These are phyloP conservation scores for Albugo candida DNA, from an alignment of 352 stramenopile genomes.

Conservation along the genomic window DNA sequence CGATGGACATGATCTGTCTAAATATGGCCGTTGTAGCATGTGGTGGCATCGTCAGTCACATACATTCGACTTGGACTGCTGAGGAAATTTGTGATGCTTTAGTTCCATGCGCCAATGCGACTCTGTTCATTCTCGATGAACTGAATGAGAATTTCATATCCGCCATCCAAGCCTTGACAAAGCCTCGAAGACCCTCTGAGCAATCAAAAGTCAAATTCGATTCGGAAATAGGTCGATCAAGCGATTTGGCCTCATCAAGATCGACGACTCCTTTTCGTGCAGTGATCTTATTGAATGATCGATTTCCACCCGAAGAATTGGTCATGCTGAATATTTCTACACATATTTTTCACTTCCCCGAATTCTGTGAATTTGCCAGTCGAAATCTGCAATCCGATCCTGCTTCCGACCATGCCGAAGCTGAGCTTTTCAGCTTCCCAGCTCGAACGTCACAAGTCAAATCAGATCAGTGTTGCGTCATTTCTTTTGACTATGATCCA, in stretches of 20 bases:
- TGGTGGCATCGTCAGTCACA: constrained; percentile 34
- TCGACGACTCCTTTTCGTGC: constrained; percentile 9
- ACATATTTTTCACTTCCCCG: neutral
- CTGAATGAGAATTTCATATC: constrained; percentile 26
- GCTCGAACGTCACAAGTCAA: constrained; percentile 11
- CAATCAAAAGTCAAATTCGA: constrained; percentile 4
- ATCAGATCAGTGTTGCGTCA: constrained; percentile 24
- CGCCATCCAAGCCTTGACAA: constrained; percentile 10
- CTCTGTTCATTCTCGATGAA: constrained; percentile 35
- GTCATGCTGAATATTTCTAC: neutral
- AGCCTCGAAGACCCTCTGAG: constrained; percentile 11
- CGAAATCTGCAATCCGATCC: constrained; percentile 18
- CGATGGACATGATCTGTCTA: constrained; percentile 26
- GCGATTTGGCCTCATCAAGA: constrained; percentile 15
- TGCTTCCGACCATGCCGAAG: constrained; percentile 10
- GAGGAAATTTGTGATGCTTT: constrained; percentile 29
- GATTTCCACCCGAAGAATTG: constrained; percentile 1
- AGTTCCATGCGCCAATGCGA: constrained; percentile 26
- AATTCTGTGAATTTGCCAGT: constrained; percentile 22
- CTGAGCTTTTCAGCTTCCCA: constrained; percentile 8
- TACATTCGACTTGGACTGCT: constrained; percentile 28
- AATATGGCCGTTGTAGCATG: constrained; percentile 35
- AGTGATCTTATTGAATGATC: constrained; percentile 8
- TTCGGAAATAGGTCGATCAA: neutral
- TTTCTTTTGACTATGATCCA: constrained; percentile 47